Evolutionary conservation across 441 rosid species (phyloP).

Genomic region (Erysimum cheiri): DNA sequence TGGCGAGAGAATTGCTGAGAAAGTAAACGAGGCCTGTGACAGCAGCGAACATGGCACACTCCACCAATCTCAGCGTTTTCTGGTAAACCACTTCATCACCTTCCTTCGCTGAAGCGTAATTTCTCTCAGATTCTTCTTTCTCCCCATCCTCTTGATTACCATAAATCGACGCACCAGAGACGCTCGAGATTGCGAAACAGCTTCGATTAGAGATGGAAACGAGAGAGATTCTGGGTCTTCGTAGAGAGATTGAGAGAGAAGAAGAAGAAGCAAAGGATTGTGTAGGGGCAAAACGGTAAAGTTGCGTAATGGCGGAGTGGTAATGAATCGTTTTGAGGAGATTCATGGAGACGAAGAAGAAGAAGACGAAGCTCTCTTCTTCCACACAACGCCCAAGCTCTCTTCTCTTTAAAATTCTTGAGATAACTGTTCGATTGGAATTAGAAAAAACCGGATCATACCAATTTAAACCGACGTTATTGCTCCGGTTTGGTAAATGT

Average conservation of each 20-base stretch:
- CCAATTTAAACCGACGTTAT: slow-evolving; percentile 21
- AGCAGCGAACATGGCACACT: slow-evolving; percentile 91
- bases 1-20: slow-evolving; percentile 86
- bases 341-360: slow-evolving; percentile 48
- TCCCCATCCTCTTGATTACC: slow-evolving; percentile 41
- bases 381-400: slow-evolving; percentile 17
- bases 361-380: neutral
- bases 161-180: slow-evolving; percentile 47
- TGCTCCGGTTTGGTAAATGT: slow-evolving; percentile 36
- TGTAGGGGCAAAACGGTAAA: slow-evolving; percentile 37
- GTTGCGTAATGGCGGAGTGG: slow-evolving; percentile 38
- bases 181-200: slow-evolving; percentile 44
- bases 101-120: slow-evolving; percentile 40
- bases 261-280: slow-evolving; percentile 22
- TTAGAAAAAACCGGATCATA: slow-evolving; percentile 3
- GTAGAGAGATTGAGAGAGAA: slow-evolving; percentile 12
- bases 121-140: slow-evolving; percentile 39
- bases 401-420: slow-evolving; percentile 6
- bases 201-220: slow-evolving; percentile 41
- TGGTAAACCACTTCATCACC: slow-evolving; percentile 58
- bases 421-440: slow-evolving; percentile 17
- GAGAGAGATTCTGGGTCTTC: slow-evolving; percentile 32
- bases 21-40: slow-evolving; percentile 84
- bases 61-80: slow-evolving; percentile 84
- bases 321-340: slow-evolving; percentile 50